Conservation (phyloP, 371 early-diverging fungal species). For the Mortierella sp. region DNA sequence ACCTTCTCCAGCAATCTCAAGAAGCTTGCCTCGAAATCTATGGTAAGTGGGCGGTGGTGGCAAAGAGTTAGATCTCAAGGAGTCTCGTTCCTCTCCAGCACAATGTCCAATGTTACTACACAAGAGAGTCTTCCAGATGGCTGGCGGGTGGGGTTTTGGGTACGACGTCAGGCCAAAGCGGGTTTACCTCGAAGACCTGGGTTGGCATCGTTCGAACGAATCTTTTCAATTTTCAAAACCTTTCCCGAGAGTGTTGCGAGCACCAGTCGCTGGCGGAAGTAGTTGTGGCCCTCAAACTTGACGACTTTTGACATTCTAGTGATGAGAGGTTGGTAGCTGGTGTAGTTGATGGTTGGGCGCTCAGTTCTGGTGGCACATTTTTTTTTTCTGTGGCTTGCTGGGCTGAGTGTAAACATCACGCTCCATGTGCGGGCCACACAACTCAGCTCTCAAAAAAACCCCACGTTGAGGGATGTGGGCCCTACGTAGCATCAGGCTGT, state of each 20-base stretch:
- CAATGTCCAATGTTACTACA: background rate
- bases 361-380: too few species aligned
- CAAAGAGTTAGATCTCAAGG: constrained; percentile 3
- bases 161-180: too few species aligned
- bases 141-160: too few species aligned
- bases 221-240: constrained; percentile 88
- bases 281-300: constrained; percentile 81
- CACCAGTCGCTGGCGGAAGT: constrained; percentile 90
- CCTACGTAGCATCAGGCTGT: too few species aligned
- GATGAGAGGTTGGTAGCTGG: too few species aligned
- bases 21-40: constrained; percentile 91
- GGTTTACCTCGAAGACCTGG: constrained; percentile 85
- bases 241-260: constrained; percentile 89
- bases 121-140: too few species aligned
- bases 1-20: constrained; percentile 89
- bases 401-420: too few species aligned
- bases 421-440: too few species aligned
- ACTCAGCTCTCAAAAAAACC: too few species aligned
- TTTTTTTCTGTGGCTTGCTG: too few species aligned
- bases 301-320: constrained; percentile 51
- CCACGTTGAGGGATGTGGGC: too few species aligned
- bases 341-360: too few species aligned
- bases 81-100: background rate
- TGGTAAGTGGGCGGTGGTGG: background rate
- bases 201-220: constrained; percentile 86